Base-by-base conservation (phyloP, 1,284 basidiomycete species). In the Cutaneotrichosporon mucoides region DNA sequence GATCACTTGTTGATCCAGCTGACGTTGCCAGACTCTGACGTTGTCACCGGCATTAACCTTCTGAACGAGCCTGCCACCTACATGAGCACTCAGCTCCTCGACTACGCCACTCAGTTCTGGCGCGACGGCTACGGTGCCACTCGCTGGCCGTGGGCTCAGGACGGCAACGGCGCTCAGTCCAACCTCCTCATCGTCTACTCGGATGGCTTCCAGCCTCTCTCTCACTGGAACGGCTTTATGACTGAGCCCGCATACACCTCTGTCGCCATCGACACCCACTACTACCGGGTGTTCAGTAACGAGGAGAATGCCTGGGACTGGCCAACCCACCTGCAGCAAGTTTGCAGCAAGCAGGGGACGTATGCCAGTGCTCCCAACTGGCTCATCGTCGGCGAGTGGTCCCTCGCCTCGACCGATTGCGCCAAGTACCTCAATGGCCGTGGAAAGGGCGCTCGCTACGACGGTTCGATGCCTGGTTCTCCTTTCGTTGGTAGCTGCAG, bases 321-420 rank as follows among this genome's bases (percentile, higher is more conserved):
- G 62, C 79, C 83, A 56, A 73, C 87, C 62, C 90, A 92, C 68
- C 86, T 93, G 53, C 38, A 67, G 63, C 66, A 77, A 56, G 76
- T 87, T 5, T 93, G 90, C 72, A 66, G 63, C 55, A 76, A 81
- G 53, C 81, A 76, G 8, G 73, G 73, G 10, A 66, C 77, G 1
- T 82, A 91, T 44, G 70, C 81, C 0, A 69, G 70, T 6, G 87
- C 86, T 43, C 66, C 73, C 1, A 81, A 90, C 11, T 89, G 87
- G 88, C 78, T 84, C 41, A 79, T 92, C 53, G 88, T 91, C 42
- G 90, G 90, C 57, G 90, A 93, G 79, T 93, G 89, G 89, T 74
- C 76, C 56, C 70, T 67, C 38, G 90, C 90, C 0, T 79, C 84
- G 56, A 93, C 86, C 46, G 61, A 63, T 52, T 59, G 58, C 40